phyloP scores from a whole-genome alignment of 148 eudicot species.

The Silene latifolia region DNA sequence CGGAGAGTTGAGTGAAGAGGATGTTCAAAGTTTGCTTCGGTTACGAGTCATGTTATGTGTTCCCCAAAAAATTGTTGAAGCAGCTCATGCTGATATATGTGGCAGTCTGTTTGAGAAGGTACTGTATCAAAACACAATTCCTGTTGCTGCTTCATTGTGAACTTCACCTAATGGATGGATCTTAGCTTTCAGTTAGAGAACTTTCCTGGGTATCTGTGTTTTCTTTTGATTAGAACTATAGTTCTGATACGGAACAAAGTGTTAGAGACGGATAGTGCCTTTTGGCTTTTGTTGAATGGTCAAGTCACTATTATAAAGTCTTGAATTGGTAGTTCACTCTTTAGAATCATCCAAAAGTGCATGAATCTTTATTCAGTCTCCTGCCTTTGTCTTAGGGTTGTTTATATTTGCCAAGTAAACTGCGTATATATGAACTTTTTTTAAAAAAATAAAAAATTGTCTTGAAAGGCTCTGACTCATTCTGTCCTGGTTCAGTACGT shows the following conservation, averaged over 20 bases:
- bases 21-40: conserved; percentile 65
- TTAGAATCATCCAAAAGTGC: background rate
- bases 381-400: background rate
- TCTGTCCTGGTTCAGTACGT: background rate
- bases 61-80: conserved; percentile 79
- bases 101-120: conserved; percentile 93
- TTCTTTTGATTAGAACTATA: background rate
- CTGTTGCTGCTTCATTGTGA: conserved; percentile 5
- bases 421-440: background rate
- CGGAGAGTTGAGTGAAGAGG: conserved; percentile 80
- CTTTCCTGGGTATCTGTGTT: background rate
- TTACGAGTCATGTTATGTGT: conserved; percentile 82
- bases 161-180: background rate
- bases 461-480: background rate
- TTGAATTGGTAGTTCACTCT: background rate
- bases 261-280: background rate
- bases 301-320: background rate
- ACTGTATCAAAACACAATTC: background rate
- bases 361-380: too few relatives aligned
- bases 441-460: too few relatives aligned
- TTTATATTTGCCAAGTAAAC: background rate
- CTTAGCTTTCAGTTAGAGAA: background rate
- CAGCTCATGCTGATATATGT: conserved; percentile 80
- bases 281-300: background rate
- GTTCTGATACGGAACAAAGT: background rate